These are phyloP conservation scores for Cyberlindnera maclurae DNA, from an alignment of 805 yeast genomes.

Conservation along the genomic window DNA sequence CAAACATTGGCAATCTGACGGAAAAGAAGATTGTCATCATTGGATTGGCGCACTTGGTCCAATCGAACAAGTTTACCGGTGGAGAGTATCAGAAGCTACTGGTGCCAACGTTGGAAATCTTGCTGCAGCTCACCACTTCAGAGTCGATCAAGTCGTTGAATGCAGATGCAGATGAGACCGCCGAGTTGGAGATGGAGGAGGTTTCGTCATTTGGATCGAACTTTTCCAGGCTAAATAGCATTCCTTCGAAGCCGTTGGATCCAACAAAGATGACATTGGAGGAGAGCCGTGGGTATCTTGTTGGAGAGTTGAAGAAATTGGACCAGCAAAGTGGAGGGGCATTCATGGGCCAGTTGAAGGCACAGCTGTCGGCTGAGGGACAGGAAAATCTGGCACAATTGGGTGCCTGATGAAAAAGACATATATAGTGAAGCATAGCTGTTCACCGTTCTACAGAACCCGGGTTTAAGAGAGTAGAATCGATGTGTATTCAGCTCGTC, in stretches of 20 bases:
- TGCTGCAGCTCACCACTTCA: conserved; percentile 33
- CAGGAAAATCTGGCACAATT: conserved; percentile 10
- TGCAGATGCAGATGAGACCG: conserved; percentile 31
- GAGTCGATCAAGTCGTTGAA: conserved; percentile 30
- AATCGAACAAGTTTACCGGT: conserved; percentile 26
- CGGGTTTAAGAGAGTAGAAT: too few species aligned
- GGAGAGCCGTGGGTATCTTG: conserved; percentile 15
- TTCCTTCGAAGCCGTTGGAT: conserved; percentile 57
- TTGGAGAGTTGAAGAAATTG: conserved; percentile 14
- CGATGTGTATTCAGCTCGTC: too few species aligned
- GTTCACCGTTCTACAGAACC: too few species aligned
- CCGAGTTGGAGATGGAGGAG: conserved; percentile 54
- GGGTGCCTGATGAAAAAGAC: conserved; percentile 10
- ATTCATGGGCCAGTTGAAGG: conserved; percentile 15
- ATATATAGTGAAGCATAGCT: not conserved
- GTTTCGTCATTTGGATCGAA: conserved; percentile 80
- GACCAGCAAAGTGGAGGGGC: conserved; percentile 14
- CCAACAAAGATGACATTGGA: conserved; percentile 34
- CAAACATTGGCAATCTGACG: conserved; percentile 39
- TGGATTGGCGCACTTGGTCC: conserved; percentile 42
- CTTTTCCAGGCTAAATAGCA: conserved; percentile 65
- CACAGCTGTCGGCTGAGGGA: conserved; percentile 14
- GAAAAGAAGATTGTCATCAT: conserved; percentile 49
- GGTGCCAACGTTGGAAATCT: conserved; percentile 34
- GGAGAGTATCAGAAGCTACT: conserved; percentile 37